Evolutionary conservation across 2,329 filamentous ascomycete genomes (phyloP), one percentile per base, ranked within the genome.

Genomic region (Paecilomyces niveus): DNA sequence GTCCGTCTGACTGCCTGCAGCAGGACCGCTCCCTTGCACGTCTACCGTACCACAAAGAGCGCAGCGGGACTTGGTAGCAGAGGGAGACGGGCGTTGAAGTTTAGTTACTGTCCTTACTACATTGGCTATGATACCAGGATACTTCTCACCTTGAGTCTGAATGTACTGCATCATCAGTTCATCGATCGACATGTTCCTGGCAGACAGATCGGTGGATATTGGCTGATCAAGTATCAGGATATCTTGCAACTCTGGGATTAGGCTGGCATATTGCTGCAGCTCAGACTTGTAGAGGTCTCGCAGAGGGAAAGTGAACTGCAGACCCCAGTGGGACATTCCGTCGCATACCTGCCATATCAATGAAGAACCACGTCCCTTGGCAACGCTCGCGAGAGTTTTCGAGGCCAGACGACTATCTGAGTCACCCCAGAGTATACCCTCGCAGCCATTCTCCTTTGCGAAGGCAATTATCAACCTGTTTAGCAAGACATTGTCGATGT

Each of bases 61-160:
- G 67, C 91, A 95, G 54, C 66, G 65, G 24, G 64, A 64, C 13
- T 68, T 70, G 52, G 63, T 69, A 21, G 66, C 68, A 7, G 70
- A 72, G 1, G 62, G 64, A 53, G 65, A 65, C 22, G 76, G 65
- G 0, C 78, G 70, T 53, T 86, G 79, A 49, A 97, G 80, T 74
- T 95, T 96, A 55, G 86, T 87, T n/a, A 89, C 88, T 33, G 93
- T 99, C 62, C 91, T 85, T 4, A 97, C 93, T 9, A 99, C 94
- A 71, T 99, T 99, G 32, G 92, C 89, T 64, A 99, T 92, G 58
- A 97, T 91, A 57, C 89, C 90, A 2, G 92, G 90, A 68, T 95
- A 97, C 59, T 88, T 89, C 63, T 85, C 84, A 70, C 96, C 92
- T 15, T 96, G 90, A 49, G 86, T 88, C 64, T 85, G 84, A 68